Percentiles rank a stretch among this genome's conserved stretches.
Evolutionary conservation across 2,329 filamentous ascomycete genomes (phyloP).

Genomic region (Penicillium sp.): DNA sequence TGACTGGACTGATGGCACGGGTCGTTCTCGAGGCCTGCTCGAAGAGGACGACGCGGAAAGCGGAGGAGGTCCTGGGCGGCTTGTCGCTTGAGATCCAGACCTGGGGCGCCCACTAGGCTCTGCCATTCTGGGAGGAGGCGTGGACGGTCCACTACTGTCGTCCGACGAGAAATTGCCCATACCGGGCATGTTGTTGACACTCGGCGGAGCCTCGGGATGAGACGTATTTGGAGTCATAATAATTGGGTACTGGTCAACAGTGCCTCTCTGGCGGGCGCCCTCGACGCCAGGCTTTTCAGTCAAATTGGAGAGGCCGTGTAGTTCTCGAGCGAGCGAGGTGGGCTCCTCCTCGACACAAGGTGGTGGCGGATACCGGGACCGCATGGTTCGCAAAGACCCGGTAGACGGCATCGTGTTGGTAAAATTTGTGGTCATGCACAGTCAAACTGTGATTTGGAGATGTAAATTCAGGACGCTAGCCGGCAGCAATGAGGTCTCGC

Average conservation of each 20-base stretch:
- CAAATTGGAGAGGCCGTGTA: conserved; percentile 37
- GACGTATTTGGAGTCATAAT: conserved; percentile 40
- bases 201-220: conserved; percentile 17
- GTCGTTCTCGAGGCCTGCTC: conserved; percentile 18
- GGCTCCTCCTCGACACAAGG: conserved; percentile 52
- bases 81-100: not conserved
- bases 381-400: conserved; percentile 25
- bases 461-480: conserved; percentile 22
- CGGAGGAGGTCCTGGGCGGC: not conserved
- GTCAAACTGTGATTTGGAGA: not conserved
- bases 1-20: not conserved
- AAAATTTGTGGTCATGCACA: conserved; percentile 17
- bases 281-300: conserved; percentile 39
- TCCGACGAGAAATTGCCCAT: conserved; percentile 33
- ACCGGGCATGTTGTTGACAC: conserved; percentile 24
- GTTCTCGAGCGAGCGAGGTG: conserved; percentile 47
- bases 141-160: conserved; percentile 33
- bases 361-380: conserved; percentile 46
- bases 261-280: conserved; percentile 42
- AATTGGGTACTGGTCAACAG: conserved; percentile 51
- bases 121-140: conserved; percentile 27
- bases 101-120: conserved; percentile 21
- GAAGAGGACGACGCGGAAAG: conserved; percentile 10
- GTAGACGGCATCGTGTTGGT: conserved; percentile 26
- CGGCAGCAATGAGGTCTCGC: conserved; percentile 27